Evolutionary conservation across 129 eudicot genomes (phyloP), one percentile per base, ranked within the genome.

Genomic region (Gnaphalium uliginosum): DNA sequence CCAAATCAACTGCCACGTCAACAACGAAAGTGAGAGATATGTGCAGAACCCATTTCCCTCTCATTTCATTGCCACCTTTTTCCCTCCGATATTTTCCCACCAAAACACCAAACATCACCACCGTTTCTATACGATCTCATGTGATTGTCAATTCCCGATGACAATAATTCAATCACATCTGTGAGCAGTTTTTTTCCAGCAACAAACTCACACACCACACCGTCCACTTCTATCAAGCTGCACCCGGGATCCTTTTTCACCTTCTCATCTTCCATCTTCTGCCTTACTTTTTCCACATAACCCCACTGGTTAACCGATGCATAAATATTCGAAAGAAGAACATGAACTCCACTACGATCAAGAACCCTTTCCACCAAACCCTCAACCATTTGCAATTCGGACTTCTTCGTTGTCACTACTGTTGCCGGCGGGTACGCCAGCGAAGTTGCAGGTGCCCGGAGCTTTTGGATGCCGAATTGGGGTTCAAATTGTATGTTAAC

Each of bases 321-420:
- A 78, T 92, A 90, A 65, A 92, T 86, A 70, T 89, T 86, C 0
- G 98, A 86, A 60, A 92, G 85, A 69, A 89, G 92, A 68, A 86
- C 83, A 71, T 81, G 83, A 75, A 79, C 89, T n/a, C 92, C 94
- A 51, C 92, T 78, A 35, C 77, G 77, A 48, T 89, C 87, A 22
- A 82, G 85, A 39, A 78, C 63, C 18, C 26, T 77, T 25, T 82
- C 75, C 9, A 18, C 80, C 71, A 89, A 72, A 57, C 84, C 77
- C 21, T 82, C 74, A 13, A 81, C 88, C 81, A 64, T 75, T 72
- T 73, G n/a, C n/a, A n/a, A n/a, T n/a, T n/a, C n/a, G n/a, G n/a
- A n/a, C n/a, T n/a, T n/a, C n/a, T n/a, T n/a, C n/a, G n/a, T n/a
- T n/a, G n/a, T n/a, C n/a, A n/a, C n/a, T n/a, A n/a, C n/a, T n/a